Base-by-base conservation (phyloP, 2,329 filamentous ascomycete species). In the Blastomyces parvus region DNA sequence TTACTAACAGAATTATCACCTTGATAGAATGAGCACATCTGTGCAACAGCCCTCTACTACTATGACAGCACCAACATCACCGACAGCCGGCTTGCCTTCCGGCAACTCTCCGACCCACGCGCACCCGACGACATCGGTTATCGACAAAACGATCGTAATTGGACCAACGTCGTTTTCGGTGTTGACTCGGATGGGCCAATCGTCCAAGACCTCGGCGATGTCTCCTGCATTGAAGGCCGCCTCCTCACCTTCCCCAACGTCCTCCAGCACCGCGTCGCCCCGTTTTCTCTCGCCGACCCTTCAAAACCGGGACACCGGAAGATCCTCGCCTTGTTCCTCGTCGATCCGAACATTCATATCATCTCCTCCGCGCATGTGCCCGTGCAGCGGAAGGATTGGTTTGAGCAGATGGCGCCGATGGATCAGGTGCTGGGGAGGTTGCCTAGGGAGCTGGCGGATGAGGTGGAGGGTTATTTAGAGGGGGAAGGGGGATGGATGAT, bases 21-120 rank as follows among this genome's bases (percentile, higher is more conserved):
- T 22, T 36, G 33, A 30, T 9, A 77, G 73, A 88, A 88, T 67
- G 86, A 89, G 71, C 82, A 82, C 66, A 87, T 89, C 44, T 81
- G 80, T 66, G 84, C 84, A 0, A 85, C 84, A 0, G 83, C 85
- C 0, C 74, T 88, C n/a, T 86, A 85, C 72, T 86, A 86, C 71
- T 84, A 84, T 67, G 82, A 86, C 64, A 75, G 71, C 56, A 79
- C 85, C 0, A 89, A 89, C 70, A 81, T 88, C 60, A 82, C 81
- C 0, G 76, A 81, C 0, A 79, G 77, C 57, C 69, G 68, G 3
- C 76, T 88, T 4, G 73, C 74, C 3, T 86, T 88, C 69, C 80
- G 79, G 8, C 81, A 81, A 19, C 64, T 68, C 0, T 69, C 77
- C 22, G 68, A 73, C 36, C 60, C 22, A 2, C 64, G 63, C 68